A percentile compares a stretch with the other conserved stretches of the same genome.
Conservation (phyloP, 768 basidiomycete genomes). For the Naematelia aurantialba region DNA sequence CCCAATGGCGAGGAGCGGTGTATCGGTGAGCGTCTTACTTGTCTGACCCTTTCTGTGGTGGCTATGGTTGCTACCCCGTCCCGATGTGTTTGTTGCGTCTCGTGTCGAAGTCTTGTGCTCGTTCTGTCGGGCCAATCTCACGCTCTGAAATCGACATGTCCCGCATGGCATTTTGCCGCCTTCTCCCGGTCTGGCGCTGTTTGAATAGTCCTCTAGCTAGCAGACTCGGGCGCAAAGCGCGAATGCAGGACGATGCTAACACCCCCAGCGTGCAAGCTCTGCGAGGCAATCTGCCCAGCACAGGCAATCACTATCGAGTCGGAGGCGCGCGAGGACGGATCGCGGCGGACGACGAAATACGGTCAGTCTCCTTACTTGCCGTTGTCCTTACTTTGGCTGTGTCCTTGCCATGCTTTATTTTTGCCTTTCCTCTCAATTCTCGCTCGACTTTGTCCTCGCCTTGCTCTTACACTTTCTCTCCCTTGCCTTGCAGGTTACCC, state of each 20-base stretch:
- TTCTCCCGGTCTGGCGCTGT: neutral
- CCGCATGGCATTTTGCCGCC: neutral
- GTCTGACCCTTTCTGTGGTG: neutral
- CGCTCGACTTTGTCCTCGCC: neutral
- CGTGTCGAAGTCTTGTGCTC: no score
- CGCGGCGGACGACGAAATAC: slow-evolving; percentile 94
- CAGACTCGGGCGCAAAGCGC: no score
- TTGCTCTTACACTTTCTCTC: neutral
- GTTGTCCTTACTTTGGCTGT: neutral
- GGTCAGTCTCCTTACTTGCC: slow-evolving; percentile 56
- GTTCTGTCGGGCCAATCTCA: no score
- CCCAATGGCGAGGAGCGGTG: slow-evolving; percentile 98
- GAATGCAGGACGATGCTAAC: no score
- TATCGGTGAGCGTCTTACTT: slow-evolving; percentile 66
- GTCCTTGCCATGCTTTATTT: neutral
- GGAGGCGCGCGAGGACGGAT: slow-evolving; percentile 90
- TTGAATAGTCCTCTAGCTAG: neutral
- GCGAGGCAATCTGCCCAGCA: slow-evolving; percentile 98
- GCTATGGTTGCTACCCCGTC: no score
- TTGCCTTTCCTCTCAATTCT: neutral
- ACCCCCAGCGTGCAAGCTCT: slow-evolving; percentile 99
- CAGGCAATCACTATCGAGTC: slow-evolving; percentile 99
- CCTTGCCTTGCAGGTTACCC: no score
- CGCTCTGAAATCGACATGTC: no score
- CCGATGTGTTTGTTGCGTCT: no score